Percentiles rank a stretch among this genome's conserved stretches.
Conservation (phyloP, 78 protist species). For the Dictyostelium capitatum region DNA sequence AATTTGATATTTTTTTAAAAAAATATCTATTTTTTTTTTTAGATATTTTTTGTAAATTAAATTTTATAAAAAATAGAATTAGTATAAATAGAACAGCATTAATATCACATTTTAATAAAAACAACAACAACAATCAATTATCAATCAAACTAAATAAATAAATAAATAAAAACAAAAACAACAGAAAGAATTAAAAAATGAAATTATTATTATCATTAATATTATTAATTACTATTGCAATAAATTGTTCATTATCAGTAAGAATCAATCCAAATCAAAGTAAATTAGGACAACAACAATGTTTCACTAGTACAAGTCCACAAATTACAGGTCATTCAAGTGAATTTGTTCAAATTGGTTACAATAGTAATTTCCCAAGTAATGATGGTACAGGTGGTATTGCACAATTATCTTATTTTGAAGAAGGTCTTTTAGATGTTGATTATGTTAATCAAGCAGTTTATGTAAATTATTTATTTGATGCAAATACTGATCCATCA, state of each 20-base stretch:
- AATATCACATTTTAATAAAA: too few species aligned
- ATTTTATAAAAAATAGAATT: too few species aligned
- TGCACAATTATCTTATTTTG: neutral
- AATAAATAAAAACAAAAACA: neutral
- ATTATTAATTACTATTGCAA: neutral
- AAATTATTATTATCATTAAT: neutral
- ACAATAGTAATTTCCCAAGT: constrained; percentile 15
- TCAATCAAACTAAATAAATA: too few species aligned
- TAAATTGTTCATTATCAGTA: neutral
- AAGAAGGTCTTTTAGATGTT: neutral
- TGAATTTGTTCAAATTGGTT: neutral
- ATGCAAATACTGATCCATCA: neutral
- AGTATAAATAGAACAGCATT: too few species aligned
- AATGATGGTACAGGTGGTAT: neutral
- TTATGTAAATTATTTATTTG: neutral
- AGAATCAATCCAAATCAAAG: neutral
- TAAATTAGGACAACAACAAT: neutral
- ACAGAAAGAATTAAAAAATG: neutral
- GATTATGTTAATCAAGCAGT: neutral
- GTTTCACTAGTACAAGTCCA: neutral
- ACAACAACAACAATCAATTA: too few species aligned
- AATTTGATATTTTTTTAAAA: too few species aligned
- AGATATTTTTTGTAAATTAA: too few species aligned
- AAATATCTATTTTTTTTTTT: too few species aligned
- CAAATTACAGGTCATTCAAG: neutral